phyloP scores from a whole-genome alignment of 768 basidiomycete species.

The Podaxis sp. region DNA sequence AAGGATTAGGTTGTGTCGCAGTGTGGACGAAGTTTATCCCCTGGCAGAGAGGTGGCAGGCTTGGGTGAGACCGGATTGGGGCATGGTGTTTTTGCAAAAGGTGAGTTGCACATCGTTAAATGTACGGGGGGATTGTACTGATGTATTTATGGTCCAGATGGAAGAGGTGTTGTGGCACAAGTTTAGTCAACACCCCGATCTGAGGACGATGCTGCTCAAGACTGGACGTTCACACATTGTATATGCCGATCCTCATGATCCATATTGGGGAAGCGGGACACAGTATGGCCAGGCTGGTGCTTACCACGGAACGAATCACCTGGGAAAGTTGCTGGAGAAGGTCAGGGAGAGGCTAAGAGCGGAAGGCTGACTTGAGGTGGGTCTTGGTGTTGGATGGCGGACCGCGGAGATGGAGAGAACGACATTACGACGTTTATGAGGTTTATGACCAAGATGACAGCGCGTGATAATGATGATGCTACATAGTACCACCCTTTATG shows the following conservation, averaged over 20 bases:
- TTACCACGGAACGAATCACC: slow-evolving; percentile 49
- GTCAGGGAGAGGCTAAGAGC: slow-evolving; percentile 45
- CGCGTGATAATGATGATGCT: too few species aligned
- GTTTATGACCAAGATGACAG: too few species aligned
- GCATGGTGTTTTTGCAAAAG: slow-evolving; percentile 39
- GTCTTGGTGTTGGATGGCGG: too few species aligned
- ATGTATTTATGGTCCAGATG: slow-evolving; percentile 39
- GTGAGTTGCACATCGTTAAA: slow-evolving; percentile 31
- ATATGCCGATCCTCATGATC: slow-evolving; percentile 50
- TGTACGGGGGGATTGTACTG: neutral
- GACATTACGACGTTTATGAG: too few species aligned
- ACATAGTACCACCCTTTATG: too few species aligned
- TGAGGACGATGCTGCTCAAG: slow-evolving; percentile 48
- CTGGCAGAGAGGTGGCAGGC: slow-evolving; percentile 26
- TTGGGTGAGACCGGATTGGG: slow-evolving; percentile 53
- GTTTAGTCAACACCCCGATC: slow-evolving; percentile 62
- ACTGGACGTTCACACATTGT: slow-evolving; percentile 49
- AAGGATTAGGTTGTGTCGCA: slow-evolving; percentile 39
- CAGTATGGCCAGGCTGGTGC: slow-evolving; percentile 17
- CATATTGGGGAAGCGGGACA: slow-evolving; percentile 64
- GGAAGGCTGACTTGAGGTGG: slow-evolving; percentile 14
- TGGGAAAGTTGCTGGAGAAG: slow-evolving; percentile 55
- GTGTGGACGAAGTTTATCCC: slow-evolving; percentile 33
- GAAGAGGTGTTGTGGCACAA: slow-evolving; percentile 64
- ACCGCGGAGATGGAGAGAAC: too few species aligned